Evolutionary conservation across 305 asterid species (phyloP).

Genomic region (Solanum aculeatissimum): DNA sequence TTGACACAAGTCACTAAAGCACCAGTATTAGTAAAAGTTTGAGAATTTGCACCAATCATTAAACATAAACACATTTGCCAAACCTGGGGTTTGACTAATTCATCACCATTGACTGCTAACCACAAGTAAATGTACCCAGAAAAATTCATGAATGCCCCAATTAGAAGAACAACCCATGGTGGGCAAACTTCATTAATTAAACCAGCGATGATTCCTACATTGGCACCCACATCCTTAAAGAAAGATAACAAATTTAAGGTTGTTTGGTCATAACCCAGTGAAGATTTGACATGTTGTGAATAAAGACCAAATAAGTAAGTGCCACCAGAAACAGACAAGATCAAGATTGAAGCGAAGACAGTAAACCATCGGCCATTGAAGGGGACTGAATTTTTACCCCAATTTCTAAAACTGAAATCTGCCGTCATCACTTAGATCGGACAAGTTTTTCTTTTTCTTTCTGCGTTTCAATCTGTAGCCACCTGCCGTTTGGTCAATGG

Average conservation of each 20-base stretch:
- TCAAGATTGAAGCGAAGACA: constrained; percentile 6
- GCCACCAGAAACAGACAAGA: constrained; percentile 14
- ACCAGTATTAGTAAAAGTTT: constrained; percentile 3
- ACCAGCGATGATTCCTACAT: constrained; percentile 6
- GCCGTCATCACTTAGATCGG: neutral
- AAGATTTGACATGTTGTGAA: constrained; percentile 8
- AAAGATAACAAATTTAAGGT: constrained; percentile 8
- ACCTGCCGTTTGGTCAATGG: neutral
- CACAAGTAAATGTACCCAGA: constrained; percentile 6
- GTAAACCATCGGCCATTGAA: constrained; percentile 12
- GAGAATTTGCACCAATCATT: constrained; percentile 9
- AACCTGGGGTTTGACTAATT: constrained; percentile 1
- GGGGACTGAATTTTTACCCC: neutral
- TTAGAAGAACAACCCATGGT: constrained; percentile 5
- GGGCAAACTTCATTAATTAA: constrained; percentile 7
- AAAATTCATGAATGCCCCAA: constrained; percentile 5
- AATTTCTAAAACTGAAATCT: neutral
- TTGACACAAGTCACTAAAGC: neutral
- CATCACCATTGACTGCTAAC: constrained; percentile 3
- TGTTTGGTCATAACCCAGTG: constrained; percentile 10
- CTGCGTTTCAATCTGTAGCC: neutral
- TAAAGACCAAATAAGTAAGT: constrained; percentile 15
- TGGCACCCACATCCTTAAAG: constrained; percentile 15
- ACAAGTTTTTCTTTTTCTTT: neutral
- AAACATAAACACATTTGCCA: constrained; percentile 15